Conservation (phyloP, 768 basidiomycete genomes). For the Imleria badia region DNA sequence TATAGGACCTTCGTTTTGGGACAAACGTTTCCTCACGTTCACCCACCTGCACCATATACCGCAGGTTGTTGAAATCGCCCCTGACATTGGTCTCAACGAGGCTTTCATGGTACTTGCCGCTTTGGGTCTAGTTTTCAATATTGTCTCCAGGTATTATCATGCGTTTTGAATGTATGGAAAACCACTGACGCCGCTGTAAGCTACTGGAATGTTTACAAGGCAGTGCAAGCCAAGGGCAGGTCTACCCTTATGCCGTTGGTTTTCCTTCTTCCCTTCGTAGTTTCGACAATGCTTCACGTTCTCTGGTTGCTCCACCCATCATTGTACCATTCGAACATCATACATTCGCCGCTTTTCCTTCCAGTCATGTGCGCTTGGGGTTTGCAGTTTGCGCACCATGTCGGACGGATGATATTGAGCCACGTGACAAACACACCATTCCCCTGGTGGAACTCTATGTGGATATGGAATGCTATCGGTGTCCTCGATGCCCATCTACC, state of each 20-base stretch:
- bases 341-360: slow-evolving; percentile 75
- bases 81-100: slow-evolving; percentile 78
- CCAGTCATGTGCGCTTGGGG: slow-evolving; percentile 94
- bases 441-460: slow-evolving; percentile 85
- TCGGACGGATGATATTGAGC: slow-evolving; percentile 89
- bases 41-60: slow-evolving; percentile 54
- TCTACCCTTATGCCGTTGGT: slow-evolving; percentile 57
- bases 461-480: slow-evolving; percentile 76
- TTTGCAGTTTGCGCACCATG: slow-evolving; percentile 86
- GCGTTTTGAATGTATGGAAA: neutral
- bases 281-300: slow-evolving; percentile 69
- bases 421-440: slow-evolving; percentile 85
- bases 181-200: slow-evolving; percentile 36
- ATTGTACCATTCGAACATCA: slow-evolving; percentile 59
- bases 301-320: slow-evolving; percentile 81
- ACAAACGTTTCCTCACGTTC: slow-evolving; percentile 62
- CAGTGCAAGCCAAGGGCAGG: slow-evolving; percentile 43
- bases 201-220: slow-evolving; percentile 78
- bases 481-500: slow-evolving; percentile 84
- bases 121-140: slow-evolving; percentile 75
- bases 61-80: slow-evolving; percentile 45
- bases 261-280: slow-evolving; percentile 77
- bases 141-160: slow-evolving; percentile 56
- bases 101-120: slow-evolving; percentile 82
- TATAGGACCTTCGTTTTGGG: slow-evolving; percentile 80